A percentile compares a stretch with the other conserved stretches of the same genome.
Conservation (phyloP, 352 stramenopile genomes). For the Blastocystis sp. region DNA sequence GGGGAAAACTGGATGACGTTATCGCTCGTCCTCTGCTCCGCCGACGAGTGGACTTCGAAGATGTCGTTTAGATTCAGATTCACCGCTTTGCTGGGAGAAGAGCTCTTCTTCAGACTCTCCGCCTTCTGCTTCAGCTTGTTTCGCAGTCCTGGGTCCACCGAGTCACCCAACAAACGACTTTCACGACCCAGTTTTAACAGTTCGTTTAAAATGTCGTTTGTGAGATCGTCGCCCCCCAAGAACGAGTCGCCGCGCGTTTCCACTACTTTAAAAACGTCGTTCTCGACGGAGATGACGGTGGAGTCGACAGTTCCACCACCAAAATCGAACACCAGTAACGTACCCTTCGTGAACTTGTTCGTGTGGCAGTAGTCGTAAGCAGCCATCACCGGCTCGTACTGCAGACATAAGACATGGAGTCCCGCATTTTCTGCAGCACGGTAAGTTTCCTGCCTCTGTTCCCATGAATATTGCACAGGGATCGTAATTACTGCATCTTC, state of each 20-base stretch:
- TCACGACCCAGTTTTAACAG: background rate
- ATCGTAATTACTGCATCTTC: slow-evolving; percentile 2
- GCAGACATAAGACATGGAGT: background rate
- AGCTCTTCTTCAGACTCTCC: background rate
- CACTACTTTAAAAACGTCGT: background rate
- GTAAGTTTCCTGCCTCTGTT: background rate
- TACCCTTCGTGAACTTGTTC: background rate
- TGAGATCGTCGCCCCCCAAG: slow-evolving; percentile 31
- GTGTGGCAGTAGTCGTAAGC: slow-evolving; percentile 8
- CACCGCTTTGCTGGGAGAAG: background rate
- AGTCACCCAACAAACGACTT: background rate
- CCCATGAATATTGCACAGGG: slow-evolving; percentile 5
- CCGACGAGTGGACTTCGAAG: background rate
- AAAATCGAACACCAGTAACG: slow-evolving; percentile 33
- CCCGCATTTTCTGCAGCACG: slow-evolving; percentile 1
- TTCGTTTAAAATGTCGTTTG: background rate
- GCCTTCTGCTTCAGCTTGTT: background rate
- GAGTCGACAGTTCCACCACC: slow-evolving; percentile 34
- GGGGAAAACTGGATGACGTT: background rate
- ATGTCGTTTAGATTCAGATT: background rate
- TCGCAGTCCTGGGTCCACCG: background rate
- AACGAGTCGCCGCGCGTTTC: background rate
- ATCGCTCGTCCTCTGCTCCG: background rate
- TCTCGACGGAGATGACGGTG: background rate
- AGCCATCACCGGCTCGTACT: slow-evolving; percentile 46